Conservation (phyloP, 768 basidiomycete species). For the Lentinula sp. region DNA sequence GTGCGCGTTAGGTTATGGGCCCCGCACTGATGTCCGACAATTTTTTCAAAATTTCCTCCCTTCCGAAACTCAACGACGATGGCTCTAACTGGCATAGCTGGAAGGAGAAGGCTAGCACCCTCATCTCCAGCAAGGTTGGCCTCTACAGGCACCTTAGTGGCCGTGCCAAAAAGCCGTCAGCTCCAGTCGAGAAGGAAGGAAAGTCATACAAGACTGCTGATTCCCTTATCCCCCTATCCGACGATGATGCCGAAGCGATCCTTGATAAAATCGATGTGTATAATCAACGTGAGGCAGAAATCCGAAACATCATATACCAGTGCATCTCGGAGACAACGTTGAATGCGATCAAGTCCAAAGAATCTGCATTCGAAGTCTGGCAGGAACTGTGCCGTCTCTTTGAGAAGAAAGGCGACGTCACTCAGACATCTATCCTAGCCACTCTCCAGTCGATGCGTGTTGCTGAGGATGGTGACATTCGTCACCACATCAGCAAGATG, state of each 20-base stretch:
- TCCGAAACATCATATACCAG: neutral
- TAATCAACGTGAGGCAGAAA: neutral
- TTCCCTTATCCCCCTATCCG: neutral
- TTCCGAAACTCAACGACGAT: neutral
- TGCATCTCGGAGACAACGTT: too few species aligned
- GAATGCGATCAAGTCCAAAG: too few species aligned
- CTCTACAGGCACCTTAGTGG: neutral
- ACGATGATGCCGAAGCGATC: neutral
- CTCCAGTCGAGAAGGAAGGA: neutral
- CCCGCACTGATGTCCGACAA: neutral
- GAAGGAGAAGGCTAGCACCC: neutral
- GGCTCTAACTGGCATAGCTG: neutral
- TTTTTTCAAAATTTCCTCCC: neutral
- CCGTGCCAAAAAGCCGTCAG: neutral
- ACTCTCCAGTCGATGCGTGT: too few species aligned
- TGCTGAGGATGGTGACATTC: too few species aligned
- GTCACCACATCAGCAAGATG: too few species aligned
- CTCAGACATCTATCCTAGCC: too few species aligned
- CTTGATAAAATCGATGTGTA: neutral
- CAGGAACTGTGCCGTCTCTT: too few species aligned
- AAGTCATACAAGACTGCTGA: neutral
- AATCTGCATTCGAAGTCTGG: too few species aligned
- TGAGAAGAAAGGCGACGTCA: too few species aligned
- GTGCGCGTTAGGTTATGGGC: neutral
- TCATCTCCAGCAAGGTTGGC: too few species aligned